Evolutionary conservation across 345 rosid genomes (phyloP).

Genomic region (Boechera stricta): DNA sequence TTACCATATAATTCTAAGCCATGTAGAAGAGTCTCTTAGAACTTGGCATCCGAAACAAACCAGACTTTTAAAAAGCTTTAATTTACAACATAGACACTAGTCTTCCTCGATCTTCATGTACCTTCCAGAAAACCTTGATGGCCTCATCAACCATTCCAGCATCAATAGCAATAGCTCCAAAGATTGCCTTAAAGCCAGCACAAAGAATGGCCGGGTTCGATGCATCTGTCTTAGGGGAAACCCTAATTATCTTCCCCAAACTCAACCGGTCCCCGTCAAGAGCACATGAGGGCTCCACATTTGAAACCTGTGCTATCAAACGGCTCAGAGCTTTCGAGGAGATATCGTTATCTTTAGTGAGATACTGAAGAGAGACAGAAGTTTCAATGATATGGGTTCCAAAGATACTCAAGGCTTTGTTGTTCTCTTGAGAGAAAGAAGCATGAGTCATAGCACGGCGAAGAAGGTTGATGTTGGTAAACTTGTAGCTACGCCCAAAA

Average conservation of each 20-base stretch:
- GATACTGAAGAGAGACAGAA: constrained; percentile 48
- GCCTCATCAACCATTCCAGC: constrained; percentile 55
- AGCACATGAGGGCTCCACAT: constrained; percentile 61
- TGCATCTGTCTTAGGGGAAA: constrained; percentile 62
- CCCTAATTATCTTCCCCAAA: constrained; percentile 60
- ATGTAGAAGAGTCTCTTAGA: not conserved
- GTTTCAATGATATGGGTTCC: constrained; percentile 63
- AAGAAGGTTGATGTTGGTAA: constrained; percentile 55
- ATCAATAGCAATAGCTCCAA: constrained; percentile 76
- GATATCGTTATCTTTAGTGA: constrained; percentile 54
- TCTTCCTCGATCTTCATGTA: constrained; percentile 52
- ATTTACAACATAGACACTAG: constrained; percentile 37
- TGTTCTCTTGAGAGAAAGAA: constrained; percentile 73
- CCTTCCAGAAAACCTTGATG: constrained; percentile 54
- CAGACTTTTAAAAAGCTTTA: constrained; percentile 16
- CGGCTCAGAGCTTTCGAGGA: constrained; percentile 57
- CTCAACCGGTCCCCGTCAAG: constrained; percentile 62
- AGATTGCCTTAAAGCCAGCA: constrained; percentile 65
- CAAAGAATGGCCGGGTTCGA: constrained; percentile 55
- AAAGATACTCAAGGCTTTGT: constrained; percentile 63
- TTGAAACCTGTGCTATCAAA: constrained; percentile 50
- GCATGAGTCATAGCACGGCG: constrained; percentile 75
- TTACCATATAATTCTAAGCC: not conserved
- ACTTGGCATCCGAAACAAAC: constrained; percentile 17
- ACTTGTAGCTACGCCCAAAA: constrained; percentile 52